Evolutionary conservation across 2,329 filamentous ascomycete species (phyloP).

Genomic region (Trichophyton rubrum): DNA sequence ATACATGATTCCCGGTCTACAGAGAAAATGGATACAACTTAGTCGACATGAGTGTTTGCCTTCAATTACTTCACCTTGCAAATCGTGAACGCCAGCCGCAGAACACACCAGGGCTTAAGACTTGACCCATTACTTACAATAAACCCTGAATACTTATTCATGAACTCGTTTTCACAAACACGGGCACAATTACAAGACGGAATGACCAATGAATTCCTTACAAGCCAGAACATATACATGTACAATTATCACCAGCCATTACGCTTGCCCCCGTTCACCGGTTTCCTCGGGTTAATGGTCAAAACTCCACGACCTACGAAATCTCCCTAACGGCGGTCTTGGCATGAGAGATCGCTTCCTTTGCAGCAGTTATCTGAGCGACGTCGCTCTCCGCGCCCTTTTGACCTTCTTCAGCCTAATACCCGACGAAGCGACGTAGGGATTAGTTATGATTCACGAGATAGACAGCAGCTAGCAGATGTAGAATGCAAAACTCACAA

Average conservation of each 20-base stretch:
- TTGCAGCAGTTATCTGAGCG: constrained; percentile 30
- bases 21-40: constrained; percentile 57
- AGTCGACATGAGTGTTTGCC: constrained; percentile 6
- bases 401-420: constrained; percentile 28
- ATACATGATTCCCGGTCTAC: constrained; percentile 34
- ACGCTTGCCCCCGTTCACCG: neutral
- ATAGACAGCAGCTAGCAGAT: neutral
- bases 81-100: neutral
- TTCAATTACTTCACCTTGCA: neutral
- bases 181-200: neutral
- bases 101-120: no score
- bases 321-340: constrained; percentile 30
- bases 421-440: neutral
- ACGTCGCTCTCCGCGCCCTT: constrained; percentile 30
- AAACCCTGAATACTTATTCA: no score
- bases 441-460: neutral
- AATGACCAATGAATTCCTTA: neutral
- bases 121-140: no score
- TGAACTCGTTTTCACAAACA: no score
- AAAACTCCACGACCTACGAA: constrained; percentile 16
- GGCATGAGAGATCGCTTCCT: constrained; percentile 30
- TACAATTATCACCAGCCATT: neutral
- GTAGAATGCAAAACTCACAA: constrained; percentile 43
- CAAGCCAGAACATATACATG: neutral
- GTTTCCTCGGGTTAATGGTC: no score